phyloP scores from a whole-genome alignment of 495 filamentous ascomycete genomes.

The Lasiosphaeriaceae sp. region DNA sequence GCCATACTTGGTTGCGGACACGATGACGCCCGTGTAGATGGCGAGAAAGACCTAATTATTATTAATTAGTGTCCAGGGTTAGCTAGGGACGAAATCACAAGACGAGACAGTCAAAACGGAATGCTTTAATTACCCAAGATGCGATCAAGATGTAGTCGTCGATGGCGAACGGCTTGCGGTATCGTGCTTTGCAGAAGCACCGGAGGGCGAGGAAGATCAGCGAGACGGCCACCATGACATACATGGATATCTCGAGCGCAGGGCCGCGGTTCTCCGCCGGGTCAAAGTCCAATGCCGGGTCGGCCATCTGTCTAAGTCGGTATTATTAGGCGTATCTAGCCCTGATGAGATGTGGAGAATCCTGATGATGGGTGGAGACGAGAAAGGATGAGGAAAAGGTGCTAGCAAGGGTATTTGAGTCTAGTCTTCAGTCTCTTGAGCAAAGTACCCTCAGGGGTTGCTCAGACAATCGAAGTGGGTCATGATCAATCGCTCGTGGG shows the following conservation, averaged over 20 bases:
- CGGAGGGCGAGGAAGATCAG: conserved; percentile 1
- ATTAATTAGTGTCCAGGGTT: neutral
- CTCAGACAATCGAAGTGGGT: no score
- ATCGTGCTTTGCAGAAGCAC: conserved; percentile 1
- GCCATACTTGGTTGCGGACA: neutral
- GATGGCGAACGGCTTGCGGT: neutral
- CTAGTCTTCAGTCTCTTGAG: no score
- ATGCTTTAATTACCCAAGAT: neutral
- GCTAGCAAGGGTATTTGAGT: neutral
- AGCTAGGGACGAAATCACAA: no score
- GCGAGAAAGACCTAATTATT: neutral
- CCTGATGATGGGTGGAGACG: neutral
- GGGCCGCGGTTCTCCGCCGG: neutral
- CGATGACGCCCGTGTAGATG: neutral
- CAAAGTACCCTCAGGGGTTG: no score
- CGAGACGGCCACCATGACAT: neutral
- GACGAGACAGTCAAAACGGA: neutral
- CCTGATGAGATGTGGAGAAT: neutral
- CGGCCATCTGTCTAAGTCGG: neutral
- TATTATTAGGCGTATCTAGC: no score
- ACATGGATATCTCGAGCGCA: neutral
- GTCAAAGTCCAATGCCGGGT: neutral
- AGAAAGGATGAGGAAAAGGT: neutral
- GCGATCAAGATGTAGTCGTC: neutral
- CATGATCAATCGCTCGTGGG: no score